Conservation (phyloP, 2,329 filamentous ascomycete genomes). For the Venturia effusa region DNA sequence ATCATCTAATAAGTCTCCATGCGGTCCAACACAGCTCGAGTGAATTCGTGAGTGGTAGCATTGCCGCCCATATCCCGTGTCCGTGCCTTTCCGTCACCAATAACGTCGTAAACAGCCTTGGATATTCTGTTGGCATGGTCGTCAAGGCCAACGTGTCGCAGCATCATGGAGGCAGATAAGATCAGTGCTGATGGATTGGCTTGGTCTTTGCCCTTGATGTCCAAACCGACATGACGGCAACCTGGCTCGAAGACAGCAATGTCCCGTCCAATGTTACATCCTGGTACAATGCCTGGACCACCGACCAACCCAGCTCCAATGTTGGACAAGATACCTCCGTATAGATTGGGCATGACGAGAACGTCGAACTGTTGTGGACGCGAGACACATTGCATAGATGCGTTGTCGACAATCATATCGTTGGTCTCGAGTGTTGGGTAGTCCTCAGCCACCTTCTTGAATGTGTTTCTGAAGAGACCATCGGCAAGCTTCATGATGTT, state of each 20-base stretch:
- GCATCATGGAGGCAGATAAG: constrained; percentile 90
- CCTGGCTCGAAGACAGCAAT: constrained; percentile 98
- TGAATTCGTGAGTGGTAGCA: constrained; percentile 88
- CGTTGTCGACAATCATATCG: constrained; percentile 99
- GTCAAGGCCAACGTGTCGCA: constrained; percentile 92
- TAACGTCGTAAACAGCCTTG: constrained; percentile 71
- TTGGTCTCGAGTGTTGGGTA: constrained; percentile 92
- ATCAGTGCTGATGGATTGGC: constrained; percentile 96
- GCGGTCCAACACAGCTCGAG: constrained; percentile 83
- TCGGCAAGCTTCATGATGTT: constrained; percentile 99
- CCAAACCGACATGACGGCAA: constrained; percentile 96
- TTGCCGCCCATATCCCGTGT: constrained; percentile 95
- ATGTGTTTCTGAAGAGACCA: constrained; percentile 95
- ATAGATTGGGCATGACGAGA: constrained; percentile 99
- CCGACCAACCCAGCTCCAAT: constrained; percentile 95
- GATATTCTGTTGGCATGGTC: constrained; percentile 98
- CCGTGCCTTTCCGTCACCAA: constrained; percentile 78
- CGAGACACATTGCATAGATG: constrained; percentile 97
- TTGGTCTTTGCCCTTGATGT: constrained; percentile 99
- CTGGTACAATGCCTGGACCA: constrained; percentile 91
- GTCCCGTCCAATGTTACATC: constrained; percentile 98
- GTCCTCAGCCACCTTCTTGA: constrained; percentile 86
- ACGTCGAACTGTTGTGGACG: constrained; percentile 97
- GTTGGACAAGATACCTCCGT: constrained; percentile 98
- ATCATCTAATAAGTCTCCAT: constrained; percentile 54